A percentile compares a stretch with the other conserved stretches of the same genome.
These are phyloP conservation scores for Blastocystis sp. DNA, from an alignment of 352 stramenopile genomes.

Conservation along the genomic window DNA sequence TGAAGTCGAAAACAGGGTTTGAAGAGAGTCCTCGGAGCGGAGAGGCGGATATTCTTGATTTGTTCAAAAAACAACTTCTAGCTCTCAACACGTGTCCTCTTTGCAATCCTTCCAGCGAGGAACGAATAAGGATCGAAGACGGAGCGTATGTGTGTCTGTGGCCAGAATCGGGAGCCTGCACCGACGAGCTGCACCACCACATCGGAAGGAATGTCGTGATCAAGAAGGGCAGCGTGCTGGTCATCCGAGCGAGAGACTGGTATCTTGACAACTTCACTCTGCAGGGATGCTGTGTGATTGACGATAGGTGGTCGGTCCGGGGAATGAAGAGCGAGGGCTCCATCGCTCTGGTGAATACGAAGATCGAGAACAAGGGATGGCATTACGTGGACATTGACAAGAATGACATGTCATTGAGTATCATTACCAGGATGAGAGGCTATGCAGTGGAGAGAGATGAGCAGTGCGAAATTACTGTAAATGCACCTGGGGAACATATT, in stretches of 20 bases:
- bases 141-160: background rate
- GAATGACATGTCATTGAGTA: conserved; percentile 55
- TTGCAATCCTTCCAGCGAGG: background rate
- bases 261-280: conserved; percentile 72
- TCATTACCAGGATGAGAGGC: conserved; percentile 61
- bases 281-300: conserved; percentile 71
- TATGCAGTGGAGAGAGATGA: conserved; percentile 62
- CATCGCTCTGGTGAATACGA: conserved; percentile 68
- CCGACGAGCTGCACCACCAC: conserved; percentile 68
- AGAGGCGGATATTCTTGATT: background rate
- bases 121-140: conserved; percentile 68
- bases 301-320: conserved; percentile 70
- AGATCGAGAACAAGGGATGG: conserved; percentile 72
- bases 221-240: conserved; percentile 68
- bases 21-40: conserved; percentile 60
- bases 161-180: background rate
- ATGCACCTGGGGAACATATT: conserved; percentile 67
- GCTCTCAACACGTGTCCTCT: conserved; percentile 22
- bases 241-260: conserved; percentile 70
- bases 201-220: conserved; percentile 72
- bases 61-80: background rate
- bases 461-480: conserved; percentile 67
- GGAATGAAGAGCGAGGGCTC: conserved; percentile 70
- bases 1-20: conserved; percentile 60
- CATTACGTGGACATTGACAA: conserved; percentile 63